A percentile compares a stretch with the other conserved stretches of the same genome.
phyloP scores from a whole-genome alignment of 306 rosid genomes.

The Mimosa pudica region DNA sequence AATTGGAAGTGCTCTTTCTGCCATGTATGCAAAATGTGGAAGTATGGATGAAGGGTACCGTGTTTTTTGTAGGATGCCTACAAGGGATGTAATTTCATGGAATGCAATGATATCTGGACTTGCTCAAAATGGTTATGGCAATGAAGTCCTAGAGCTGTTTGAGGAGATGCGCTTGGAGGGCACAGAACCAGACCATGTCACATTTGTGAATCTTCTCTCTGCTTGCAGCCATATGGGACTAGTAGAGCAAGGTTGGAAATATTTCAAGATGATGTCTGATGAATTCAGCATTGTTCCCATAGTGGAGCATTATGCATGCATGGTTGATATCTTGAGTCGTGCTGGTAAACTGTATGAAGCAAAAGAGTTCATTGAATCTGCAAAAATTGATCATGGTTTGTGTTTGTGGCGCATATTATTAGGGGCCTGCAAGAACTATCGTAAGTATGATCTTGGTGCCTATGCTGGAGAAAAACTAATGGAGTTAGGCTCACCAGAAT shows the following conservation, averaged over 20 bases:
- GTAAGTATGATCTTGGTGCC: slow-evolving; percentile 67
- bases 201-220: slow-evolving; percentile 76
- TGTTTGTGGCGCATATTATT: slow-evolving; percentile 82
- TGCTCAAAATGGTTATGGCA: slow-evolving; percentile 77
- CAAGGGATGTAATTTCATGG: slow-evolving; percentile 73
- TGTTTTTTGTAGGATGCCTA: slow-evolving; percentile 69
- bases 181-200: slow-evolving; percentile 62
- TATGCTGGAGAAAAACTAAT: slow-evolving; percentile 83
- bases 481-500: slow-evolving; percentile 78
- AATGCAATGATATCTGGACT: slow-evolving; percentile 95
- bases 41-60: slow-evolving; percentile 62
- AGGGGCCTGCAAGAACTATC: slow-evolving; percentile 78
- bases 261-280: slow-evolving; percentile 71
- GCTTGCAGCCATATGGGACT: slow-evolving; percentile 90
- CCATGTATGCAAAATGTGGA: slow-evolving; percentile 91
- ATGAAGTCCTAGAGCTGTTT: slow-evolving; percentile 68
- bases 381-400: slow-evolving; percentile 66
- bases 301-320: slow-evolving; percentile 85
- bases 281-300: slow-evolving; percentile 58
- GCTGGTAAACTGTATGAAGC: slow-evolving; percentile 81
- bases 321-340: slow-evolving; percentile 88
- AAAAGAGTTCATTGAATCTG: slow-evolving; percentile 77
- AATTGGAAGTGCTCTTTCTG: slow-evolving; percentile 83
- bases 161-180: slow-evolving; percentile 72
- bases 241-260: slow-evolving; percentile 67